These are phyloP conservation scores for Exophiala calicioides DNA, from an alignment of 2,329 filamentous ascomycete species.

Conservation along the genomic window DNA sequence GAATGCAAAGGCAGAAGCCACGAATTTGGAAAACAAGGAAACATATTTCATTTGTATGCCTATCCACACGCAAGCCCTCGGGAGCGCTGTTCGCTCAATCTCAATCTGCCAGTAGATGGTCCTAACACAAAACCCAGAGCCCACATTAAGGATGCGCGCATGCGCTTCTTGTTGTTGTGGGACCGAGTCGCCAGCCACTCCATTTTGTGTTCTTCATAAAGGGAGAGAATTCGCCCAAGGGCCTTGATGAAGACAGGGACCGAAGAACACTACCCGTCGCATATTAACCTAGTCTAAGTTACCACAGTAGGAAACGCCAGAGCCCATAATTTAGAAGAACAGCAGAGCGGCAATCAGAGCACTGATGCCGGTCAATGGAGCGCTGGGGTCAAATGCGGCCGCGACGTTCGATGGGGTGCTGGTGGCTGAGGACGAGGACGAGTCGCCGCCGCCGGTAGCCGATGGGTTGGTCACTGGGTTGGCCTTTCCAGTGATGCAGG, in stretches of 20 bases:
- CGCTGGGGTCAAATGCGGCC: conserved; percentile 17
- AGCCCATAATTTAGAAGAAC: conserved; percentile 29
- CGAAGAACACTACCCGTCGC: conserved; percentile 24
- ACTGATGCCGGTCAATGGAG: conserved; percentile 27
- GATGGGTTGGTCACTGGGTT: conserved; percentile 36
- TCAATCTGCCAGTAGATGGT: conserved; percentile 30
- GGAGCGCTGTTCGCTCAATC: conserved; percentile 24
- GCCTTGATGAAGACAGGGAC: conserved; percentile 16
- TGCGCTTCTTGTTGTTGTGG: conserved; percentile 12
- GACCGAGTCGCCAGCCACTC: conserved; percentile 12
- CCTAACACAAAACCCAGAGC: conserved; percentile 21
- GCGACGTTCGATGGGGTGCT: conserved; percentile 14
- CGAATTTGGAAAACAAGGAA: conserved; percentile 15
- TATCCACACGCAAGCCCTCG: conserved; percentile 29
- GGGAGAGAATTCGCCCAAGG: conserved; percentile 14
- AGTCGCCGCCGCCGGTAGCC: conserved; percentile 17
- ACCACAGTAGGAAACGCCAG: conserved; percentile 22
- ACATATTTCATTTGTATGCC: conserved; percentile 31
- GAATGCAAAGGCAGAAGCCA: neutral
- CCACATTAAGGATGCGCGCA: conserved; percentile 15
- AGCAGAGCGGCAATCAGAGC: conserved; percentile 30
- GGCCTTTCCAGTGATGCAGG: conserved; percentile 42
- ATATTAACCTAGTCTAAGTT: conserved; percentile 31
- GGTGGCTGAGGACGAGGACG: conserved; percentile 19
- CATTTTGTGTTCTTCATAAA: conserved; percentile 14